Evolutionary conservation across 805 yeast genomes (phyloP).

Genomic region (Kodamaea hsintzibuensis): DNA sequence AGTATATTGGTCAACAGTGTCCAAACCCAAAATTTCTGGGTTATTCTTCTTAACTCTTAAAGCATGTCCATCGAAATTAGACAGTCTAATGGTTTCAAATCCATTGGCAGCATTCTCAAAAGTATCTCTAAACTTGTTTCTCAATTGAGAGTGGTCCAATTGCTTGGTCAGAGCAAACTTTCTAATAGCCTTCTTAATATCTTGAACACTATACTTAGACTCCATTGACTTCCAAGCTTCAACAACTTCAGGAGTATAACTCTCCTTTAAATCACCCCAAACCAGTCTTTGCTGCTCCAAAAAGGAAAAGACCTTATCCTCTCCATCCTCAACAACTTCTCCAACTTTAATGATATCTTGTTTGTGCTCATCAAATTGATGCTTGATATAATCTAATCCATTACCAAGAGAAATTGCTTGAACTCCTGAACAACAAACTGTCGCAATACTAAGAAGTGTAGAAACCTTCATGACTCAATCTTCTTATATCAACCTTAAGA

Average conservation of each 20-base stretch:
- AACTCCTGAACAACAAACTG: constrained; percentile 1
- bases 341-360: constrained; percentile 2
- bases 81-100: constrained; percentile 13
- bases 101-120: constrained; percentile 1
- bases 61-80: constrained; percentile 25
- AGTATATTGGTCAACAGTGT: constrained; percentile 38
- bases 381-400: constrained; percentile 5
- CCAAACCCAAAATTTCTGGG: constrained; percentile 39
- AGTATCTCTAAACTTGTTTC: constrained; percentile 13
- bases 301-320: constrained; percentile 3
- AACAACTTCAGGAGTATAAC: constrained; percentile 7
- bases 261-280: constrained; percentile 6
- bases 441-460: constrained; percentile 1
- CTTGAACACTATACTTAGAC: background rate
- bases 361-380: background rate
- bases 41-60: constrained; percentile 33
- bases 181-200: constrained; percentile 7
- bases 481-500: background rate
- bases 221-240: constrained; percentile 8
- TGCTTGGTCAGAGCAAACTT: constrained; percentile 5
- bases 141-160: constrained; percentile 10
- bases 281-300: constrained; percentile 7
- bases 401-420: constrained; percentile 6
- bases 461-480: constrained; percentile 2
- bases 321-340: background rate